phyloP scores from a whole-genome alignment of 2,329 filamentous ascomycete species.

The Fusarium graminum region DNA sequence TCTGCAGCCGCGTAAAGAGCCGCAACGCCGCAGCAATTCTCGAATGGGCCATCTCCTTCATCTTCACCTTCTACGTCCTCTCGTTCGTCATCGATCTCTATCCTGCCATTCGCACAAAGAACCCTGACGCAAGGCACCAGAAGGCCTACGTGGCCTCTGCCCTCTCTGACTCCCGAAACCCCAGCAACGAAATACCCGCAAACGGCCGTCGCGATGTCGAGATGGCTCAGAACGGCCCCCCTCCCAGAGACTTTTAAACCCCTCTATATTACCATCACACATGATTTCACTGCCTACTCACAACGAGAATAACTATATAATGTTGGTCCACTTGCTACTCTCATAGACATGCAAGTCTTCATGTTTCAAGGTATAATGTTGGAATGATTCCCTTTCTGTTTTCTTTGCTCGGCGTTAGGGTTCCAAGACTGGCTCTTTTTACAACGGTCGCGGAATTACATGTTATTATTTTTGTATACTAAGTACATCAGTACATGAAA shows the following conservation, averaged over 20 bases:
- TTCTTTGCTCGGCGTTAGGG: slow-evolving; percentile 38
- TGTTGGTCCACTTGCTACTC: not conserved
- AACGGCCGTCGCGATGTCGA: slow-evolving; percentile 28
- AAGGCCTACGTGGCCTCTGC: slow-evolving; percentile 46
- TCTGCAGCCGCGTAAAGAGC: slow-evolving; percentile 61
- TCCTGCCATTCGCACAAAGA: slow-evolving; percentile 76
- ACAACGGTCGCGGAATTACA: not conserved
- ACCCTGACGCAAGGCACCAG: slow-evolving; percentile 47
- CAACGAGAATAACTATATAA: not conserved
- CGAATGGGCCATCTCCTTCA: slow-evolving; percentile 82
- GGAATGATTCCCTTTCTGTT: slow-evolving; percentile 38
- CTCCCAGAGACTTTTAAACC: slow-evolving; percentile 32
- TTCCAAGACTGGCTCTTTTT: slow-evolving; percentile 2
- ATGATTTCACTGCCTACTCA: not conserved
- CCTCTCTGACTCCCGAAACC: slow-evolving; percentile 30
- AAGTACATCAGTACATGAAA: not conserved
- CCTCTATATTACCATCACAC: not conserved
- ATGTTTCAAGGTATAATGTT: slow-evolving; percentile 27
- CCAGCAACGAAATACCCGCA: slow-evolving; percentile 25
- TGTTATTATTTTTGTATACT: not conserved
- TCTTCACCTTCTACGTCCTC: slow-evolving; percentile 90
- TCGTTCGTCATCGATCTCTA: slow-evolving; percentile 90
- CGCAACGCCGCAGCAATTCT: slow-evolving; percentile 80
- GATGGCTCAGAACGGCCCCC: slow-evolving; percentile 33
- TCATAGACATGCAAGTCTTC: not conserved